These are phyloP conservation scores for Phaffia rhodozyma DNA, from an alignment of 1,284 basidiomycete species.

Conservation along the genomic window DNA sequence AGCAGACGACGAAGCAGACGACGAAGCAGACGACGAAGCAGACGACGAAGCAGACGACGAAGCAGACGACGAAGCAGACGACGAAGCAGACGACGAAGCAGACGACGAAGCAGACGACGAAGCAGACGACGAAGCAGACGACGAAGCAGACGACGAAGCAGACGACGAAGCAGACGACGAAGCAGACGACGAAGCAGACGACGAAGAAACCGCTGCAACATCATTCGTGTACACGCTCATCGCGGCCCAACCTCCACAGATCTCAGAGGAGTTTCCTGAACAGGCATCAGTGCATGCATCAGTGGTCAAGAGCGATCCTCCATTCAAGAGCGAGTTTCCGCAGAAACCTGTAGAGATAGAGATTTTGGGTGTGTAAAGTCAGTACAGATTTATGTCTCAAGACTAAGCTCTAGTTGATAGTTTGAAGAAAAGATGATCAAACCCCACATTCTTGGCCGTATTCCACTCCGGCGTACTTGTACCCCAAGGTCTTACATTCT, in stretches of 20 bases:
- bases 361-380: neutral
- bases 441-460: slow-evolving; percentile 3
- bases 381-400: neutral
- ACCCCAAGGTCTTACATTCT: neutral
- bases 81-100: neutral
- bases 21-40: neutral
- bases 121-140: neutral
- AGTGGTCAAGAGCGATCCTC: neutral
- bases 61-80: neutral
- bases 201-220: neutral
- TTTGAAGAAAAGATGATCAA: neutral
- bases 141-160: neutral
- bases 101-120: neutral
- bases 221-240: neutral
- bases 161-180: neutral
- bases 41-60: neutral
- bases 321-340: slow-evolving; percentile 1
- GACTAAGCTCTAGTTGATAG: neutral
- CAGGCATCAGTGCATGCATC: neutral
- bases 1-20: neutral
- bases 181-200: neutral
- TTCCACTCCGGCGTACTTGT: slow-evolving; percentile 1
- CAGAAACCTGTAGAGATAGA: slow-evolving; percentile 4
- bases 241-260: neutral
- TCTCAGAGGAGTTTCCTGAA: neutral